Evolutionary conservation across 2,329 filamentous ascomycete genomes (phyloP).

Genomic region (Acarospora socialis): DNA sequence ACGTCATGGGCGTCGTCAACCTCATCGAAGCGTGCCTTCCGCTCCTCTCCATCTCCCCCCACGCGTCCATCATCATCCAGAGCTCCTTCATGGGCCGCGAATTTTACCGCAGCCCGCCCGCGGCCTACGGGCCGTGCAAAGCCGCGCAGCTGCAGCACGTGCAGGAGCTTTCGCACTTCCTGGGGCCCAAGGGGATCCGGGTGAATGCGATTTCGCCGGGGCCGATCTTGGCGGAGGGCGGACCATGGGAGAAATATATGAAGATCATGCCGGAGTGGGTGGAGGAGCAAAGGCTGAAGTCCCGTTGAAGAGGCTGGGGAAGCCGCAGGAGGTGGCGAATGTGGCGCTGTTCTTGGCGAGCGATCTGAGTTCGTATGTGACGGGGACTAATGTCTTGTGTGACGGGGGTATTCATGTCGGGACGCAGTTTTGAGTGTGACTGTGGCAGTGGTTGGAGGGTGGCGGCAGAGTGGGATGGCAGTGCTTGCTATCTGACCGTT

Average conservation of each 20-base stretch:
- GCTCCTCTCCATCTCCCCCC: slow-evolving; percentile 11
- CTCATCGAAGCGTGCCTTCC: slow-evolving; percentile 11
- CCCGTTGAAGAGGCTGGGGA: slow-evolving; percentile 12
- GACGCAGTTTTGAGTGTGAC: slow-evolving; percentile 10
- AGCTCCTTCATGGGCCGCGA: slow-evolving; percentile 16
- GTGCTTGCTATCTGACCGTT: no score
- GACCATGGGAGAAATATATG: slow-evolving; percentile 12
- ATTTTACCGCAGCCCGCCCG: slow-evolving; percentile 15
- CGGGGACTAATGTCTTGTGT: slow-evolving; percentile 12
- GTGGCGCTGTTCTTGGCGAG: slow-evolving; percentile 17
- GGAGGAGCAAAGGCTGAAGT: slow-evolving; percentile 13
- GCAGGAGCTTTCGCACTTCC: slow-evolving; percentile 15
- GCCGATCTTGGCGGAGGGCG: slow-evolving; percentile 13
- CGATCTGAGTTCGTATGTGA: slow-evolving; percentile 10
- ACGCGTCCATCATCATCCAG: slow-evolving; percentile 15
- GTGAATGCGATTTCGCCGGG: slow-evolving; percentile 20
- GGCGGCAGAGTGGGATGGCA: no score
- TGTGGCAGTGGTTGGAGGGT: no score
- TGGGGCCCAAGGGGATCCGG: slow-evolving; percentile 16
- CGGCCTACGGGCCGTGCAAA: slow-evolving; percentile 15
- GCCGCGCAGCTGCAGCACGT: slow-evolving; percentile 16
- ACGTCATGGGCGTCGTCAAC: slow-evolving; percentile 15
- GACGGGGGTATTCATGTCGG: slow-evolving; percentile 14
- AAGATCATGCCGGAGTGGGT: slow-evolving; percentile 14
- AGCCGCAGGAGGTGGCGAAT: slow-evolving; percentile 15